Evolutionary conservation across 2,329 filamentous ascomycete genomes (phyloP).

Genomic region (Nannizziopsis barbatae): DNA sequence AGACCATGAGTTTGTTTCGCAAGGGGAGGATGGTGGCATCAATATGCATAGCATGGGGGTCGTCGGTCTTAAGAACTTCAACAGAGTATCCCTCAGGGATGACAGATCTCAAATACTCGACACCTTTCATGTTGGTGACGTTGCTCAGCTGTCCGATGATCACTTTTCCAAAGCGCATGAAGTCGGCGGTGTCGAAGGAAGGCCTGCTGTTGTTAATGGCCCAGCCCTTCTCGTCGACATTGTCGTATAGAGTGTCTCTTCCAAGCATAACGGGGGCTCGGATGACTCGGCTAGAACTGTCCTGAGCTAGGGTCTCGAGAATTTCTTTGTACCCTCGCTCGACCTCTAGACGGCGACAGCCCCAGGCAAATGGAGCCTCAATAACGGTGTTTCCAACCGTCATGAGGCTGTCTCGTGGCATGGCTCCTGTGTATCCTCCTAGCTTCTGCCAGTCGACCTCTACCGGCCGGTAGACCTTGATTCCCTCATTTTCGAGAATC

Average conservation of each 20-base stretch:
- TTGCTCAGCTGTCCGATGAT: slow-evolving; percentile 26
- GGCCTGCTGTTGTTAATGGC: slow-evolving; percentile 26
- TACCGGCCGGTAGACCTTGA: slow-evolving; percentile 20
- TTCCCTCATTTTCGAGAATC: slow-evolving; percentile 18
- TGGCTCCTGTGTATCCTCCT: slow-evolving; percentile 24
- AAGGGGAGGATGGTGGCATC: slow-evolving; percentile 26
- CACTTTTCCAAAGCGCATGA: slow-evolving; percentile 26
- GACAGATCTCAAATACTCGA: slow-evolving; percentile 21
- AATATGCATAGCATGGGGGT: slow-evolving; percentile 26
- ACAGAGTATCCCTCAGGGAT: slow-evolving; percentile 23
- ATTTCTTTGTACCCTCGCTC: slow-evolving; percentile 15
- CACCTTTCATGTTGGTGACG: slow-evolving; percentile 26
- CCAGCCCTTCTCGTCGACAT: slow-evolving; percentile 15
- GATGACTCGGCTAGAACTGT: slow-evolving; percentile 6
- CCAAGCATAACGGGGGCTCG: slow-evolving; percentile 13
- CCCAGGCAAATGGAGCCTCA: slow-evolving; percentile 25
- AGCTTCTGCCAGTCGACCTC: slow-evolving; percentile 12
- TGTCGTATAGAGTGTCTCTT: slow-evolving; percentile 19
- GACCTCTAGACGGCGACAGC: slow-evolving; percentile 21
- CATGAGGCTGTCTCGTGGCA: slow-evolving; percentile 28
- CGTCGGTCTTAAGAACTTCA: slow-evolving; percentile 21
- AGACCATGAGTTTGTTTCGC: slow-evolving; percentile 21
- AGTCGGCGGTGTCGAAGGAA: slow-evolving; percentile 29
- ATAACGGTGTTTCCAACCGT: slow-evolving; percentile 25
- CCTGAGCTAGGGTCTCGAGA: slow-evolving; percentile 8